Percentiles rank a stretch among this genome's conserved stretches.
These are phyloP conservation scores for Phylloporus rhodoxanthus DNA, from an alignment of 768 basidiomycete species.

Conservation along the genomic window DNA sequence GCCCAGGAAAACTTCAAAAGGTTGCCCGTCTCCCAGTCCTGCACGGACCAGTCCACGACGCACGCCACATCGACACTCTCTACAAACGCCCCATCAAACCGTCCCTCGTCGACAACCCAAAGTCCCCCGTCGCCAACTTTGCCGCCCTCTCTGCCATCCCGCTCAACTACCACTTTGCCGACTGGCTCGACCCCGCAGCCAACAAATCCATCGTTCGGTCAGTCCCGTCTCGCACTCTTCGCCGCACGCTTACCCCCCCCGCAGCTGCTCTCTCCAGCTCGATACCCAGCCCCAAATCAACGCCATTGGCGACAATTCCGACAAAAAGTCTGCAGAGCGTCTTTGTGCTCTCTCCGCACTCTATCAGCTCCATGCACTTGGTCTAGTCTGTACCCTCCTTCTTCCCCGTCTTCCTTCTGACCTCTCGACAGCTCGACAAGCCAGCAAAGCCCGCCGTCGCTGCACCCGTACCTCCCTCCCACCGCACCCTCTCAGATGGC, in stretches of 20 bases:
- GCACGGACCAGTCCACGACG: constrained; percentile 35
- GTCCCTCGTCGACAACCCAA: constrained; percentile 41
- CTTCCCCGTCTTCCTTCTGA: background rate
- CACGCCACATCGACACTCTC: constrained; percentile 25
- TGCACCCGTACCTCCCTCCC: constrained; percentile 5
- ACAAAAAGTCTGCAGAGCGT: constrained; percentile 61
- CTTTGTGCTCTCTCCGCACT: constrained; percentile 73
- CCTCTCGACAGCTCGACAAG: constrained; percentile 24
- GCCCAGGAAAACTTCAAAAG: constrained; percentile 19
- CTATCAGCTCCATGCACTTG: constrained; percentile 58
- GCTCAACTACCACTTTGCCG: constrained; percentile 13
- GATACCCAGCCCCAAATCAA: constrained; percentile 35
- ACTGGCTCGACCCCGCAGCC: constrained; percentile 11
- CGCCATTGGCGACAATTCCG: constrained; percentile 56
- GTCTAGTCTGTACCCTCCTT: constrained; percentile 48
- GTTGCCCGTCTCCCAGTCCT: background rate
- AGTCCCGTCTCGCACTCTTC: background rate
- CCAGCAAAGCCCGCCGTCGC: constrained; percentile 18
- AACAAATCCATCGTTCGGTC: constrained; percentile 19
- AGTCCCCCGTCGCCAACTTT: constrained; percentile 46
- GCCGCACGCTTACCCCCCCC: constrained; percentile 4
- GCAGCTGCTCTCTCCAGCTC: constrained; percentile 23
- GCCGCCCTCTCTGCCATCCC: constrained; percentile 11
- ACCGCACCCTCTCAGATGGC: constrained; percentile 53
- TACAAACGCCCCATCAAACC: constrained; percentile 23